Conservation (phyloP, 2,329 filamentous ascomycete species). For the Aspergillus brasiliensis region DNA sequence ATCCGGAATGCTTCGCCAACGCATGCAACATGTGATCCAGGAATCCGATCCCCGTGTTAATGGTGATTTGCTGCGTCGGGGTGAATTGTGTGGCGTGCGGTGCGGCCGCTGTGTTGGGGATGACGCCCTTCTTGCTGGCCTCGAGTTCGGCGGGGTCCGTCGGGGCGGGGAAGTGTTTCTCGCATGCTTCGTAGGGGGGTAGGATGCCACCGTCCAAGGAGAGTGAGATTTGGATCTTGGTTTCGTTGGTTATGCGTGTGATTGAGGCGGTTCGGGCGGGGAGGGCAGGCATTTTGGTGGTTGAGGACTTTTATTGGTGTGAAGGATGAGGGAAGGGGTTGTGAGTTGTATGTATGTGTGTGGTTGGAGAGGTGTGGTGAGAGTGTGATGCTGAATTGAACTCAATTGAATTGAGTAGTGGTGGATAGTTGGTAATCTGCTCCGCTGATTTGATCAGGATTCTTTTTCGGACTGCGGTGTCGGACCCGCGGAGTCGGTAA, state of each 20-base stretch:
- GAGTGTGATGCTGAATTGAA: too few relatives aligned
- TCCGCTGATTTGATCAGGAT: too few relatives aligned
- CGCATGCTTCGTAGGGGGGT: constrained; percentile 40
- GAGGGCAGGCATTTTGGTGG: constrained; percentile 17
- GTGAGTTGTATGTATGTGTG: not conserved
- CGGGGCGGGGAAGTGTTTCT: constrained; percentile 64
- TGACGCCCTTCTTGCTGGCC: constrained; percentile 51
- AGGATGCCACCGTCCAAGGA: constrained; percentile 86
- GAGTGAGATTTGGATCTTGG: constrained; percentile 89
- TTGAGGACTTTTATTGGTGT: not conserved
- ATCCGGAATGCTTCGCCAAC: constrained; percentile 91
- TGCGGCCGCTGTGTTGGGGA: constrained; percentile 47
- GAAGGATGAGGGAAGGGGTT: too few relatives aligned
- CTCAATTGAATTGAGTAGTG: not conserved
- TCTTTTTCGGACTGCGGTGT: too few relatives aligned
- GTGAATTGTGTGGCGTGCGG: constrained; percentile 83
- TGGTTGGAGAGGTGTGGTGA: not conserved
- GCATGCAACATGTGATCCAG: constrained; percentile 99
- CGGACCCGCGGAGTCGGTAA: too few relatives aligned
- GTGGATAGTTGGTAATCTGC: not conserved
- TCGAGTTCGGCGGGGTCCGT: constrained; percentile 56
- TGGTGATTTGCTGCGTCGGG: constrained; percentile 79
- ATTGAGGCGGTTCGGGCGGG: constrained; percentile 74
- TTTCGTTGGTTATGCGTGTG: constrained; percentile 94
- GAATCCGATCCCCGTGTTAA: constrained; percentile 95